Evolutionary conservation across 1,139 yeast species (phyloP), one percentile per base, ranked within the genome.

Genomic region (Sugiyamaella pinicola): DNA sequence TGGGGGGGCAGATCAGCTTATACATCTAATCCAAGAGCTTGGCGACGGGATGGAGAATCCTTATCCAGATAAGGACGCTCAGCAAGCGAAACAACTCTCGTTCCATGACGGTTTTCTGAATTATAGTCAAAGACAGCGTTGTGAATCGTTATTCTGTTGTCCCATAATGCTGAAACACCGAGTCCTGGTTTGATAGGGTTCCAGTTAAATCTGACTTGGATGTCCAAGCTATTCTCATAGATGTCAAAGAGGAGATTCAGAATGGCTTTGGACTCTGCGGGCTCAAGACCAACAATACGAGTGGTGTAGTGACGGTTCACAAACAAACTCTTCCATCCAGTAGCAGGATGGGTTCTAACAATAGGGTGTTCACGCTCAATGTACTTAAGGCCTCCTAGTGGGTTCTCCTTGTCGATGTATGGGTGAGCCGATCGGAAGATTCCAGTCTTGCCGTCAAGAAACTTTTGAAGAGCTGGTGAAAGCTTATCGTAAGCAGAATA

Each of bases 141-240:
- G 68, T 85, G 91, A 38, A 75, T 67, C 17, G 82, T 80, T 63
- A 82, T 72, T 67, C 91, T 78, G 71, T 85, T 85, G 64, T 85
- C 91, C 88, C 90, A 85, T 18, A 83, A 69, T 21, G 83, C 88
- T 29, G 85, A 85, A 4, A 88, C 81, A 49, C 77, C 74, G n/a
- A 35, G 44, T 2, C 50, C 50, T 10, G 43, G 44, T 13, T 31
- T 34, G 12, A 42, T 31, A 33, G 77, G 78, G 56, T 78, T 78
- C 83, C 85, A 83, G 53, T 68, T 71, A 55, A 82, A 81, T 58
- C 87, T 76, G 18, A 81, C 73, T 52, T 82, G 83, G 58, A 80
- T 72, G 63, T 81, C 54, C 33, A 47, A 43, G 18, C 45, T 49
- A 4, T 45, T 51, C 35, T 49, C 54, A 18, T 40, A 47, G 9